phyloP scores from a whole-genome alignment of 441 rosid genomes.

The Biscutella laevigata region DNA sequence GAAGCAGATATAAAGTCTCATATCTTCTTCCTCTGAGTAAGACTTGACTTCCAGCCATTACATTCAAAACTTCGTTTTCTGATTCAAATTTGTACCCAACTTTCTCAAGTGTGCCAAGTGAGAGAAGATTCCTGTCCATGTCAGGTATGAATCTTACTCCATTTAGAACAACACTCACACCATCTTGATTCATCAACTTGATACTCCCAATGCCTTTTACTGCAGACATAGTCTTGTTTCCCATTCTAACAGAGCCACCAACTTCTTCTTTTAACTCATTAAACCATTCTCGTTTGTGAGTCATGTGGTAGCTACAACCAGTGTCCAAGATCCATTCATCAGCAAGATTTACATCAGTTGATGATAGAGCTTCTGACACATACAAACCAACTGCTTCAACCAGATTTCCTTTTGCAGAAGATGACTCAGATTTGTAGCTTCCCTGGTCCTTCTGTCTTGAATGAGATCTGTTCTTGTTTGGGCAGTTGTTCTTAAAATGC shows the following conservation, averaged over 20 bases:
- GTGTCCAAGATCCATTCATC: neutral
- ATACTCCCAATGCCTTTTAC: neutral
- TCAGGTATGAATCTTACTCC: neutral
- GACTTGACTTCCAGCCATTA: no score
- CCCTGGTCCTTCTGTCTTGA: neutral
- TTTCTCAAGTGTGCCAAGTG: no score
- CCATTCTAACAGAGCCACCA: neutral
- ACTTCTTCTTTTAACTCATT: neutral
- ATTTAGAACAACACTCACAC: neutral
- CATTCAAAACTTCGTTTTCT: no score
- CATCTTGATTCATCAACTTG: neutral
- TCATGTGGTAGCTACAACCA: neutral
- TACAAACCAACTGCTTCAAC: neutral
- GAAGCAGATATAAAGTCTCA: neutral
- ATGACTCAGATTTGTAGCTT: accelerated
- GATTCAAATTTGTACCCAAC: no score
- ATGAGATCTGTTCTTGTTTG: neutral
- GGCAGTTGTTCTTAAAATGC: neutral
- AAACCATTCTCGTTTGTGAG: neutral
- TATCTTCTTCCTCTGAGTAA: neutral
- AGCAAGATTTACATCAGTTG: neutral
- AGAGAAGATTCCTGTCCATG: neutral
- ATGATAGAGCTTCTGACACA: neutral
- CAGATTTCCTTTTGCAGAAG: neutral
- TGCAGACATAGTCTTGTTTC: neutral